Evolutionary conservation across 2,329 filamentous ascomycete genomes (phyloP), one percentile per base, ranked within the genome.

Genomic region (Juglanconis sp.): DNA sequence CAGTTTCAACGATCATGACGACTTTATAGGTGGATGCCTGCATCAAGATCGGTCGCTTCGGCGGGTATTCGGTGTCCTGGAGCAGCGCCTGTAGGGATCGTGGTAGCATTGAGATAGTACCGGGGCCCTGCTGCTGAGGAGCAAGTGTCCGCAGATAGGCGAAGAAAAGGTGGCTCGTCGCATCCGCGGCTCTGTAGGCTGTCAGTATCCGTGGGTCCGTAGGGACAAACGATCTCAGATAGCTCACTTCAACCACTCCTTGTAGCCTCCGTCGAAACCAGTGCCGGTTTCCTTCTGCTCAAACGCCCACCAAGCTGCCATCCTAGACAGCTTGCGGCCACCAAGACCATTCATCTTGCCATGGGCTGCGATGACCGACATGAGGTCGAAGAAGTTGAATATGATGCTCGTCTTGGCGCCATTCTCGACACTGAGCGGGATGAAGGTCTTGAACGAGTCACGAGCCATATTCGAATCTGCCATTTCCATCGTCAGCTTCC

Each of bases 261-360:
- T 91, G 76, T 99, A 99, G 57, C 94, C 93, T 46, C 91, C 91
- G 67, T 98, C 95, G 68, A 99, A 99, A 15, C 95, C 95, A 71
- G 90, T 94, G 47, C 90, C 90, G 6, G 87, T 87, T 71, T 98
- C 93, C 51, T 81, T 85, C 66, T 96, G 91, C 70, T 97, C 94
- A 72, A 99, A 99, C 1, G 94, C 92, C 95, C 95, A 99, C 95
- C 95, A 99, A 50, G 93, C 92, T 46, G 94, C 95, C 83, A 96
- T 91, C 66, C 95, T 86, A 9, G 95, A 98, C 57, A 99, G 83
- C 74, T 98, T 98, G 65, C 93, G 87, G 32, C 95, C 95, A 63
- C 92, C 91, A 64, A 99, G 85, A 48, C 95, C 95, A 72, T 99
- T 99, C 57, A 81, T 87, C 77, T 98, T 98, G 66, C 91, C 91